Evolutionary conservation across 1,139 yeast genomes (phyloP).

Genomic region (Saccharomyces hybrid): DNA sequence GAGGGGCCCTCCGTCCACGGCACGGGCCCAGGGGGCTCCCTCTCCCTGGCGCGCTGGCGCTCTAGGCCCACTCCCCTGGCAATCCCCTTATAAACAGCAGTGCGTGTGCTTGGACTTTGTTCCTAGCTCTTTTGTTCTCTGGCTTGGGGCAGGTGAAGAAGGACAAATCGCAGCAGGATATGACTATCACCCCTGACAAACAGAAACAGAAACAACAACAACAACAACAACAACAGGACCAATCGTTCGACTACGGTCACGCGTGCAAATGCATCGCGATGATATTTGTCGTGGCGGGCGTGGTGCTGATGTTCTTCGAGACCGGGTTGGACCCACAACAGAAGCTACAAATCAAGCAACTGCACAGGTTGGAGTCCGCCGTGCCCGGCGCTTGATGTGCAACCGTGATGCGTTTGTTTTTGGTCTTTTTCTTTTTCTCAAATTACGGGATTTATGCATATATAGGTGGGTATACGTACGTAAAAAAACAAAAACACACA

Average conservation of each 20-base stretch:
- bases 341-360: not conserved
- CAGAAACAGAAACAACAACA: not conserved
- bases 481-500: not conserved
- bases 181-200: not conserved
- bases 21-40: not conserved
- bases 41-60: not conserved
- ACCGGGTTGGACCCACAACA: conserved; percentile 7
- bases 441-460: not conserved
- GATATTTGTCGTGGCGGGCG: conserved; percentile 9
- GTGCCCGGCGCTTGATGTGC: not conserved
- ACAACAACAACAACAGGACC: not conserved
- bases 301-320: conserved; percentile 10
- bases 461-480: not conserved
- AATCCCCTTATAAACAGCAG: not conserved
- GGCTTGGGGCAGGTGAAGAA: not conserved
- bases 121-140: not conserved
- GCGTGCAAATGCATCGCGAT: conserved; percentile 5
- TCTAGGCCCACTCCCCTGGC: not conserved
- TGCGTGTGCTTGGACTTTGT: not conserved
- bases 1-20: not conserved
- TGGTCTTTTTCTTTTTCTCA: not conserved
- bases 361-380: not conserved
- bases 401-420: not conserved
- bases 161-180: not conserved
- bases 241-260: not conserved